Percentiles rank a stretch among this genome's conserved stretches.
Conservation (phyloP, 192 early-diverging fungal genomes). For the Dispira simplex region DNA sequence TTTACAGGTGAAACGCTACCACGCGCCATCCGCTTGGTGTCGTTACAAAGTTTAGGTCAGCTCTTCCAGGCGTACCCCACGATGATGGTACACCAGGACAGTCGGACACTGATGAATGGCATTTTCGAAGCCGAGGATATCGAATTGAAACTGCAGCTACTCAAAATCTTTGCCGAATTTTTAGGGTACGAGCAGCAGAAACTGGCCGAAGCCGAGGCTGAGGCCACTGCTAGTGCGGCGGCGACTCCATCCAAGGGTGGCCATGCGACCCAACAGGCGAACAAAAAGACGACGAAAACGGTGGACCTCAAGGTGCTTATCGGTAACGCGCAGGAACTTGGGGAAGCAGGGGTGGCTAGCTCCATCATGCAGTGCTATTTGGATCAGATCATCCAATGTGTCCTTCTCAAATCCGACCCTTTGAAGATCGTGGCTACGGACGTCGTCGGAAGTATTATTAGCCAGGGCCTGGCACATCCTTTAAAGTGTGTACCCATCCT, state of each 20-base stretch:
- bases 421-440: conserved; percentile 64
- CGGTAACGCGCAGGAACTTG: conserved; percentile 68
- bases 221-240: no score
- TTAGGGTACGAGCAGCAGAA: conserved; percentile 43
- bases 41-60: conserved; percentile 51
- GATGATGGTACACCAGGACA: conserved; percentile 34
- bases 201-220: conserved; percentile 19
- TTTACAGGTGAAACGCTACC: conserved; percentile 21
- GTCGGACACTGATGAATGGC: conserved; percentile 46
- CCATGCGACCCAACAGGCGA: neutral
- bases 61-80: conserved; percentile 55
- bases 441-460: conserved; percentile 64
- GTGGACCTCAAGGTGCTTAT: conserved; percentile 63
- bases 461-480: conserved; percentile 85
- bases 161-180: conserved; percentile 56
- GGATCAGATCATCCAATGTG: conserved; percentile 52
- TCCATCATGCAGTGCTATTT: conserved; percentile 86
- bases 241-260: conserved; percentile 15
- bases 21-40: conserved; percentile 29
- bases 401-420: conserved; percentile 34
- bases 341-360: conserved; percentile 72
- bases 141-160: conserved; percentile 45
- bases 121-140: conserved; percentile 31
- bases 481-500: conserved; percentile 78
- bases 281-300: conserved; percentile 17